Conservation (phyloP, 208 protist genomes). For the Trypanosoma conorhini region DNA sequence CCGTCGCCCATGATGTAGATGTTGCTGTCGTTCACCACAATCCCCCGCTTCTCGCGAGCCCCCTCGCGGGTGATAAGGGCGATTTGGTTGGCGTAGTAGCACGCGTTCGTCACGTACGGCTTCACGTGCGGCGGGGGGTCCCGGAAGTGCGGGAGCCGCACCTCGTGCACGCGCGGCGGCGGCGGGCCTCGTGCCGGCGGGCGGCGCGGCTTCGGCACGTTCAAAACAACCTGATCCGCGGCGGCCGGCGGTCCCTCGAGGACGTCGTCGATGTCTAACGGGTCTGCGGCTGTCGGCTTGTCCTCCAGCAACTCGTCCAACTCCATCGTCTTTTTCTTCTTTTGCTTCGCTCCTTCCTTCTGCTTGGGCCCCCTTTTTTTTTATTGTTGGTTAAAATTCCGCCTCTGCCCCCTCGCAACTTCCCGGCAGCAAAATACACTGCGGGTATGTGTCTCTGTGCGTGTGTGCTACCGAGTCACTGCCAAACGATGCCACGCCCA, state of each 20-base stretch:
- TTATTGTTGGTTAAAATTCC: no score
- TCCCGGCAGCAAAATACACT: background rate
- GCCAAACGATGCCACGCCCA: background rate
- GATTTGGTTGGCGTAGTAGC: constrained; percentile 24
- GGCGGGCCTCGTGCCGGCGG: background rate
- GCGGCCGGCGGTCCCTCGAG: background rate
- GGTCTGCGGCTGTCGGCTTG: background rate
- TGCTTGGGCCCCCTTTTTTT: no score
- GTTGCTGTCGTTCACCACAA: constrained; percentile 23
- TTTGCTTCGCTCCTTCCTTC: background rate
- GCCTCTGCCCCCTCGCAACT: no score
- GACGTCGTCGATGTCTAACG: constrained; percentile 7
- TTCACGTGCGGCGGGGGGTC: constrained; percentile 19
- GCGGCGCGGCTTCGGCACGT: constrained; percentile 11
- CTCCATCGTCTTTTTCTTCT: constrained; percentile 12
- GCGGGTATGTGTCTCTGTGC: background rate
- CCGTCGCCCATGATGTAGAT: constrained; percentile 17
- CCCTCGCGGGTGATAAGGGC: background rate
- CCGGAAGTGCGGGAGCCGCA: constrained; percentile 1
- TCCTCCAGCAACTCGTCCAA: constrained; percentile 17
- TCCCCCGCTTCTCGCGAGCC: constrained; percentile 7
- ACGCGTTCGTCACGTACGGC: constrained; percentile 24
- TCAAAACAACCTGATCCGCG: background rate
- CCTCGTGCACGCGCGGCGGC: constrained; percentile 9
- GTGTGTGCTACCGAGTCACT: background rate